phyloP scores from a whole-genome alignment of 2,329 filamentous ascomycete species.

The Chaetomiaceae sp. region DNA sequence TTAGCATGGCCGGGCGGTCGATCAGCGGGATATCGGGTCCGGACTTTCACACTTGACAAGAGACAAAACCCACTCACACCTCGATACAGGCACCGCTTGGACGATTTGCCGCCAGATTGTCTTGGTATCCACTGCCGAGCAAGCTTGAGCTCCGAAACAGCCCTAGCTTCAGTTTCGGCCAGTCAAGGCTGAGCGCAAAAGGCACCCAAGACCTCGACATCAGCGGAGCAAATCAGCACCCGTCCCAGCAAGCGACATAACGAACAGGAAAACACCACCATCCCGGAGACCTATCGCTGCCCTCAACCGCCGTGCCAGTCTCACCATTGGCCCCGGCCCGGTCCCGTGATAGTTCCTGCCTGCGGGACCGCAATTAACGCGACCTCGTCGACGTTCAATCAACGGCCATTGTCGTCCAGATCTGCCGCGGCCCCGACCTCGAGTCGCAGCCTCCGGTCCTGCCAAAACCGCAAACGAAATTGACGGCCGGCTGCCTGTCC shows the following conservation, averaged over 20 bases:
- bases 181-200: slow-evolving; percentile 31
- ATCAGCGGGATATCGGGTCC: slow-evolving; percentile 12
- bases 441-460: slow-evolving; percentile 7
- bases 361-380: slow-evolving; percentile 41
- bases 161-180: slow-evolving; percentile 24
- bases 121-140: slow-evolving; percentile 18
- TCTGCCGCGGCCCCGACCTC: slow-evolving; percentile 14
- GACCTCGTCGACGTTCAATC: slow-evolving; percentile 31
- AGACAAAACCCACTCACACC: slow-evolving; percentile 22
- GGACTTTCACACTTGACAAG: slow-evolving; percentile 10
- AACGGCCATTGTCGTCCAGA: slow-evolving; percentile 23
- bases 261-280: slow-evolving; percentile 32
- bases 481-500: slow-evolving; percentile 7
- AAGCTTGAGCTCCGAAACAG: slow-evolving; percentile 11
- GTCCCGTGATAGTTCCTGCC: slow-evolving; percentile 50
- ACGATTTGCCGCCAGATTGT: slow-evolving; percentile 14
- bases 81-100: slow-evolving; percentile 20
- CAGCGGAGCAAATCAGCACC: slow-evolving; percentile 48
- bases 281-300: slow-evolving; percentile 49
- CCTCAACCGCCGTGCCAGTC: slow-evolving; percentile 38
- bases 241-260: slow-evolving; percentile 38
- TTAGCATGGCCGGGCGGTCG: slow-evolving; percentile 7
- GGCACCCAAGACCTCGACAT: slow-evolving; percentile 8
- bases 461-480: neutral
- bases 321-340: slow-evolving; percentile 44